Percentiles rank a stretch among this genome's conserved stretches.
phyloP scores from a whole-genome alignment of 441 rosid genomes.

The Mallotus japonicus region DNA sequence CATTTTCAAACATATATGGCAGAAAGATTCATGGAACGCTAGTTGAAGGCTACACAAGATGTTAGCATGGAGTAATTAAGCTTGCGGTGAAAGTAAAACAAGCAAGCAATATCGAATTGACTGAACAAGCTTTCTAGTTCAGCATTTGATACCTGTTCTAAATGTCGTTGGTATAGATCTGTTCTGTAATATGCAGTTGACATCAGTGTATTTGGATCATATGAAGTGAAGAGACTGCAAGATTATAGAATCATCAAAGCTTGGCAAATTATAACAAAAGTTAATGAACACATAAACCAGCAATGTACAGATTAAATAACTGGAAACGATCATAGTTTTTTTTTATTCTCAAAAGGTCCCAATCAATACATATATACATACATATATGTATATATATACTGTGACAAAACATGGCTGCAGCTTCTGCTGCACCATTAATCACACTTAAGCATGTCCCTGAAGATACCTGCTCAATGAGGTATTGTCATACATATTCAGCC shows the following conservation, averaged over 20 bases:
- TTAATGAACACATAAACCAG: not conserved
- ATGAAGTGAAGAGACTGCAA: constrained; percentile 81
- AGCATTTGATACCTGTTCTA: constrained; percentile 51
- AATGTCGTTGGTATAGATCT: constrained; percentile 59
- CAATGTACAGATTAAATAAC: constrained; percentile 1
- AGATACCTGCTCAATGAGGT: constrained; percentile 86
- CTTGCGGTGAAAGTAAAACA: not conserved
- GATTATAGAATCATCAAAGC: not conserved
- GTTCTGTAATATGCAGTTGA: constrained; percentile 86
- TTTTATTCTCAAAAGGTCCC: not conserved
- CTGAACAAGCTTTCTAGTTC: not conserved
- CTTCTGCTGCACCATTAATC: not conserved
- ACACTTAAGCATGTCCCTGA: not conserved
- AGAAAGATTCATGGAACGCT: not conserved
- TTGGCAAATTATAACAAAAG: not conserved
- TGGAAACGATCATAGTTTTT: not conserved
- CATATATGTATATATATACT: too few relatives aligned
- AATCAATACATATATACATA: not conserved
- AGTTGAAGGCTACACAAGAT: not conserved
- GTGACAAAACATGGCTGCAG: not conserved
- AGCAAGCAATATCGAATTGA: not conserved
- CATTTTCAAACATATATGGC: not conserved
- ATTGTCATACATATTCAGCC: constrained; percentile 80
- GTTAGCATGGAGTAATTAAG: not conserved
- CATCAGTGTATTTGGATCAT: constrained; percentile 71